A percentile compares a stretch with the other conserved stretches of the same genome.
These are phyloP conservation scores for Pterula multifida DNA, from an alignment of 1,284 basidiomycete species.

Conservation along the genomic window DNA sequence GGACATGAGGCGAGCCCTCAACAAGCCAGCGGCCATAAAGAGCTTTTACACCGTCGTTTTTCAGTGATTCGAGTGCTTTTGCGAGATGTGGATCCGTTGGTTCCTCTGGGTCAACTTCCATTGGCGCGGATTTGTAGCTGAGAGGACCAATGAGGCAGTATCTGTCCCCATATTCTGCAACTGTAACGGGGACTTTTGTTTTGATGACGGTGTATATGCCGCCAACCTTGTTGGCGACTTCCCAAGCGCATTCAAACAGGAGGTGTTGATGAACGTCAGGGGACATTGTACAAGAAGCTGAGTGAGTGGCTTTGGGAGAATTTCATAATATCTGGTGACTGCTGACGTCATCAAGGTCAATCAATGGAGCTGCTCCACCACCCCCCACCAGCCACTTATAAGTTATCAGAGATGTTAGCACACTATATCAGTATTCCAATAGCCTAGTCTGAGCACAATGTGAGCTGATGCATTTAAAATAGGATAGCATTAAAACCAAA, in stretches of 20 bases:
- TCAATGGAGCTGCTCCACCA: too few relatives aligned
- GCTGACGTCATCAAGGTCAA: neutral
- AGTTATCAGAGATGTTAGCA: too few relatives aligned
- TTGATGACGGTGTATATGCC: conserved; percentile 99
- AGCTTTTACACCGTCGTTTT: conserved; percentile 80
- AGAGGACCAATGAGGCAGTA: conserved; percentile 93
- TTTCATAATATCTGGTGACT: neutral
- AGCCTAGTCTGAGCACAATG: too few relatives aligned
- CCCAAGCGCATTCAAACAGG: conserved; percentile 88
- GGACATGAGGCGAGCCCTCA: conserved; percentile 87
- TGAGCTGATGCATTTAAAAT: too few relatives aligned
- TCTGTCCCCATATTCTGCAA: conserved; percentile 83
- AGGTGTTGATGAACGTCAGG: conserved; percentile 72
- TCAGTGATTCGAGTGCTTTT: conserved; percentile 67
- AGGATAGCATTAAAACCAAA: too few relatives aligned
- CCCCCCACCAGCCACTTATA: too few relatives aligned
- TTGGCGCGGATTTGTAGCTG: conserved; percentile 94
- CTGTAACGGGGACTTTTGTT: conserved; percentile 96
- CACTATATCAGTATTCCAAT: too few relatives aligned
- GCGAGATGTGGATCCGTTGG: conserved; percentile 66
- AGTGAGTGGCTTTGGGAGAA: too few relatives aligned
- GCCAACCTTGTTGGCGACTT: conserved; percentile 95
- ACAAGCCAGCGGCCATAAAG: conserved; percentile 97
- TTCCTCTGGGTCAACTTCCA: conserved; percentile 95
- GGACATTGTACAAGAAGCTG: too few relatives aligned